phyloP scores from a whole-genome alignment of 1,284 basidiomycete species.

The Puccinia horiana region DNA sequence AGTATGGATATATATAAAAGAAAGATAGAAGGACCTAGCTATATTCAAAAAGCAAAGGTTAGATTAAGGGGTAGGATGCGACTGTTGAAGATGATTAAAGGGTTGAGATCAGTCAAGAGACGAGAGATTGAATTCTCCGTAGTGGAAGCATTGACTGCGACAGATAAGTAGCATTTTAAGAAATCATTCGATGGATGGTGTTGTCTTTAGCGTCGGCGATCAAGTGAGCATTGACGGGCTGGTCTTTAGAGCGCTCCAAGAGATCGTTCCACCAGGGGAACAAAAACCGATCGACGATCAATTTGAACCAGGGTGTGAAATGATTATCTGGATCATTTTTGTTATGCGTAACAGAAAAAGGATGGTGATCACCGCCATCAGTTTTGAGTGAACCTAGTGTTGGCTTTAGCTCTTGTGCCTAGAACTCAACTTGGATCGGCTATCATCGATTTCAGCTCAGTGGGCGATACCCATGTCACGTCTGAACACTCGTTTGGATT shows the following conservation, averaged over 20 bases:
- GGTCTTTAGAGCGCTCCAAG: slow-evolving; percentile 62
- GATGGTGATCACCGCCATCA: background rate
- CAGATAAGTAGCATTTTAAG: background rate
- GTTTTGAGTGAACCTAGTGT: slow-evolving; percentile 15
- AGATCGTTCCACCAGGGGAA: slow-evolving; percentile 99
- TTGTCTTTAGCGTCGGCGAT: slow-evolving; percentile 22
- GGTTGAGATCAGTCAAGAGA: too few species aligned
- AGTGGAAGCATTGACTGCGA: background rate
- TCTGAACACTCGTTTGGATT: slow-evolving; percentile 92
- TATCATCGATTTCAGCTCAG: slow-evolving; percentile 88
- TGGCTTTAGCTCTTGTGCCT: background rate
- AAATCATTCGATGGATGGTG: slow-evolving; percentile 37
- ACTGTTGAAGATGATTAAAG: too few species aligned
- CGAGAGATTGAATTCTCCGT: background rate
- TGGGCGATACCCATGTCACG: slow-evolving; percentile 84
- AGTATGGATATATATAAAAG: too few species aligned
- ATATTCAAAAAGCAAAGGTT: too few species aligned
- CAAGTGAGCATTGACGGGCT: slow-evolving; percentile 23
- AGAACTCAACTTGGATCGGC: slow-evolving; percentile 67
- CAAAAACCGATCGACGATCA: slow-evolving; percentile 93
- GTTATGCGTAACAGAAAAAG: slow-evolving; percentile 10
- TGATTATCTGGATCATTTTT: slow-evolving; percentile 66
- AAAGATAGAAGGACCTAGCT: too few species aligned
- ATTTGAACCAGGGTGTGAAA: slow-evolving; percentile 99
- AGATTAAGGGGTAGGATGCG: too few species aligned